Conservation (phyloP, 2,329 filamentous ascomycete species). For the Ophiostoma sp. region DNA sequence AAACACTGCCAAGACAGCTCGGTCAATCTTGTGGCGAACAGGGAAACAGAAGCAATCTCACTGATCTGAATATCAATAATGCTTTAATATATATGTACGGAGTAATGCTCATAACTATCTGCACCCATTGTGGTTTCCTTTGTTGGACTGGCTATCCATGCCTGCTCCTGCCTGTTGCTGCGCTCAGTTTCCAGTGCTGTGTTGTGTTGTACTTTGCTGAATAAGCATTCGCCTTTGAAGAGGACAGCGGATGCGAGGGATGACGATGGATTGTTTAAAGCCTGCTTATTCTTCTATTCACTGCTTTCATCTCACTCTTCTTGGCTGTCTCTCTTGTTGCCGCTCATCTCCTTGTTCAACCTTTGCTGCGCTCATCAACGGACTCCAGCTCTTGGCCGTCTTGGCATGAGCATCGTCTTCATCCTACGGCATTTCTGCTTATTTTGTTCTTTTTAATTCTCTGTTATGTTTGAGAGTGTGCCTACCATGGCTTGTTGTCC, state of each 20-base stretch:
- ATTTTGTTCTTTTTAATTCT: not conserved
- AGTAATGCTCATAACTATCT: too few relatives aligned
- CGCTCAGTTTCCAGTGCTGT: not conserved
- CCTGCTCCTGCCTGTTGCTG: not conserved
- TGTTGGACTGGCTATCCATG: not conserved
- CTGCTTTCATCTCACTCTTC: not conserved
- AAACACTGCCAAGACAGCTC: too few relatives aligned
- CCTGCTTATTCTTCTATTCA: not conserved
- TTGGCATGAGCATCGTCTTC: not conserved
- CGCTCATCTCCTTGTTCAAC: constrained; percentile 1
- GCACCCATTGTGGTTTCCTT: not conserved
- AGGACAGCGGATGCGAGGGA: too few relatives aligned
- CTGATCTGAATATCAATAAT: too few relatives aligned
- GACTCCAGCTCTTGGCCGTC: constrained; percentile 6
- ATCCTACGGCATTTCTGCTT: not conserved
- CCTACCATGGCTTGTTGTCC: not conserved
- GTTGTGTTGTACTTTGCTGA: not conserved
- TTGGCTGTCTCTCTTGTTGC: not conserved
- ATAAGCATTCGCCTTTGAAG: not conserved
- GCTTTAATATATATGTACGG: too few relatives aligned
- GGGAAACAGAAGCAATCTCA: too few relatives aligned
- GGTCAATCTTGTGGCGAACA: too few relatives aligned
- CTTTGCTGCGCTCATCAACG: not conserved
- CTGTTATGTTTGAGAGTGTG: not conserved
- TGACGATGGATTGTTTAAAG: not conserved